Conservation (phyloP, 2,329 filamentous ascomycete species). For the Clonostachys sp. region DNA sequence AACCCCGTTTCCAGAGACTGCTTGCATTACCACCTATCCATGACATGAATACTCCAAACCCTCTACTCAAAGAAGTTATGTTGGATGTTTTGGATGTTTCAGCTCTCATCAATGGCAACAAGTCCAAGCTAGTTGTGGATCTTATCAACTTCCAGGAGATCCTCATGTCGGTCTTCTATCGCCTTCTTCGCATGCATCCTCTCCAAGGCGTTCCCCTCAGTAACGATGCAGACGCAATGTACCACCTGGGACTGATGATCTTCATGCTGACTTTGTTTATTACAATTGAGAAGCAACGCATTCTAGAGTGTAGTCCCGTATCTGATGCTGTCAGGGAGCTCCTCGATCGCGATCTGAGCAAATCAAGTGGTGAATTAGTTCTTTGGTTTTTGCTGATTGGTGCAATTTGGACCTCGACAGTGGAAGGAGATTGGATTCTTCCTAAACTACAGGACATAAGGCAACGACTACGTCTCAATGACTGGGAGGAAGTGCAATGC, state of each 20-base stretch:
- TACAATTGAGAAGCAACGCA: background rate
- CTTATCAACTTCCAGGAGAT: background rate
- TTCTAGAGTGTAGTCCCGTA: background rate
- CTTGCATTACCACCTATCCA: conserved; percentile 12
- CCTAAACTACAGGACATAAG: background rate
- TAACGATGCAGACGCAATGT: background rate
- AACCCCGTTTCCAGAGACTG: conserved; percentile 13
- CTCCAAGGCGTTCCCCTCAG: background rate
- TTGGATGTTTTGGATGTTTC: background rate
- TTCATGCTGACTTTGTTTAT: conserved; percentile 1
- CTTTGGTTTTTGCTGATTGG: background rate
- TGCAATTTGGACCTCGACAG: background rate
- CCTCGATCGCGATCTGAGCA: background rate
- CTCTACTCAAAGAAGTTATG: background rate
- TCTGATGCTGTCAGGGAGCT: background rate
- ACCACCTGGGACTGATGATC: background rate
- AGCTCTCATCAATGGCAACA: background rate
- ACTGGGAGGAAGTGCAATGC: background rate
- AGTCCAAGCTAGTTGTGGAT: background rate
- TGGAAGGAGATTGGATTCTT: background rate
- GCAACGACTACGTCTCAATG: background rate
- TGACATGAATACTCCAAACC: background rate
- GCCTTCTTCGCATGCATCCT: background rate
- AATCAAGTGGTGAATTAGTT: background rate
- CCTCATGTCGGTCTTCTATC: background rate